Percentiles rank a stretch among this genome's conserved stretches.
These are phyloP conservation scores for Ceratocystis cubensis DNA, from an alignment of 2,329 filamentous ascomycete genomes.

Conservation along the genomic window DNA sequence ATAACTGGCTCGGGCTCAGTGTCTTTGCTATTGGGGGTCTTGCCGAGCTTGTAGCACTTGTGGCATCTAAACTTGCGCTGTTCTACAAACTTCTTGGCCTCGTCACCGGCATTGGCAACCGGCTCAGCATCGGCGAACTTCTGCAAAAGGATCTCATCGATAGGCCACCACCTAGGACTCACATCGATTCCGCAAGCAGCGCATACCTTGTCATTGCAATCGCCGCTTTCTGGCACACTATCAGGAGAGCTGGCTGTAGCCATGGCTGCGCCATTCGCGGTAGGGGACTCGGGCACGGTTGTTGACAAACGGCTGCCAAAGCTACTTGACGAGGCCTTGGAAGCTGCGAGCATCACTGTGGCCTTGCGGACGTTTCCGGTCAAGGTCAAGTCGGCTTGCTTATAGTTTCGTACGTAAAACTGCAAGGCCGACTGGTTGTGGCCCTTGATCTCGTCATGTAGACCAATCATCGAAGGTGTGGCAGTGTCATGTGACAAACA, in stretches of 20 bases:
- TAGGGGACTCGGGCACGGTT: slow-evolving; percentile 27
- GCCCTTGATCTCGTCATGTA: slow-evolving; percentile 16
- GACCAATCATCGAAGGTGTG: slow-evolving; percentile 37
- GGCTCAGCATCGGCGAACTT: slow-evolving; percentile 40
- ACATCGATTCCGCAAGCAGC: slow-evolving; percentile 55
- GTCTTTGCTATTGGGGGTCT: slow-evolving; percentile 28
- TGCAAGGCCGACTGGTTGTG: slow-evolving; percentile 62
- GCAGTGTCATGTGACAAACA: slow-evolving; percentile 75
- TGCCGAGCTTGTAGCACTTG: slow-evolving; percentile 52
- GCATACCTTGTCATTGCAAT: slow-evolving; percentile 44
- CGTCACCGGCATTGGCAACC: slow-evolving; percentile 34
- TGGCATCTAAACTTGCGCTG: slow-evolving; percentile 60
- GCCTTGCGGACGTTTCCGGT: slow-evolving; percentile 91
- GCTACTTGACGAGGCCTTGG: slow-evolving; percentile 28
- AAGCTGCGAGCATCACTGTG: slow-evolving; percentile 49
- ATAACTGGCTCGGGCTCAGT: slow-evolving; percentile 25
- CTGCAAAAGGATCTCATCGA: slow-evolving; percentile 40
- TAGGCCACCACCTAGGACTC: slow-evolving; percentile 62
- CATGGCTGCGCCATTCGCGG: slow-evolving; percentile 21
- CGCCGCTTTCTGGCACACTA: slow-evolving; percentile 25
- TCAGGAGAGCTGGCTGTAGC: slow-evolving; percentile 21
- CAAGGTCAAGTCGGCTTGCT: slow-evolving; percentile 81
- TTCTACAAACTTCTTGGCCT: slow-evolving; percentile 46
- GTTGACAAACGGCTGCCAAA: slow-evolving; percentile 45
- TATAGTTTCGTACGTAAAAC: slow-evolving; percentile 77